Evolutionary conservation across 2,329 filamentous ascomycete species (phyloP).

Genomic region (Clarireedia paspali): DNA sequence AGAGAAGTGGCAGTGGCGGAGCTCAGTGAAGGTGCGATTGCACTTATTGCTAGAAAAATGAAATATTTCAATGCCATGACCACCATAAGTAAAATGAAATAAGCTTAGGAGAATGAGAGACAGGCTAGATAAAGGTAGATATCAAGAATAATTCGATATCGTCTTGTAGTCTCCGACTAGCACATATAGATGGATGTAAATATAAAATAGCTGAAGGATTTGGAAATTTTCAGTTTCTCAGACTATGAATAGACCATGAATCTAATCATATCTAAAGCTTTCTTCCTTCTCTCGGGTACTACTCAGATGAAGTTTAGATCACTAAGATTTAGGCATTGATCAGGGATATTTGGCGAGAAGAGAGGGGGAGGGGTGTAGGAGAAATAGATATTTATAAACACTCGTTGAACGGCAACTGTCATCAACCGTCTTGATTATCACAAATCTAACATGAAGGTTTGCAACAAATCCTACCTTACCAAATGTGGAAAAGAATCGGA

Average conservation of each 20-base stretch:
- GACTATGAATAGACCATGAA: not conserved
- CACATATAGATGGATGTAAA: not conserved
- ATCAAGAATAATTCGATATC: not conserved
- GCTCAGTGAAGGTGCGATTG: not conserved
- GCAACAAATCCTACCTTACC: not conserved
- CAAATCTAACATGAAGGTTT: not conserved
- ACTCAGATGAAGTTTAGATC: not conserved
- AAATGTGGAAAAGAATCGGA: not conserved
- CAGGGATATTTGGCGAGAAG: not conserved
- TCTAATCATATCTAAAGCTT: not conserved
- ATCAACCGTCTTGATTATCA: not conserved
- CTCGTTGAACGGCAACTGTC: not conserved
- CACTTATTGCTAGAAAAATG: not conserved
- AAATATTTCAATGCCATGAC: not conserved
- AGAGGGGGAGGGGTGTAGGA: not conserved
- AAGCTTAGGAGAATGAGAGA: not conserved
- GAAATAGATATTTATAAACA: not conserved
- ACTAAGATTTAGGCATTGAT: not conserved
- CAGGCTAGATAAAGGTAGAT: not conserved
- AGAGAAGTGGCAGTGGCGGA: not conserved
- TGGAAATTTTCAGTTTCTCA: not conserved
- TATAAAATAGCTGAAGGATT: not conserved
- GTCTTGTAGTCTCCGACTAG: not conserved
- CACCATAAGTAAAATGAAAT: not conserved
- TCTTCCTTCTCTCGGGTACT: not conserved